Conservation (phyloP, 139 green algal species). For the Chlamydomonas asymmetrica region DNA sequence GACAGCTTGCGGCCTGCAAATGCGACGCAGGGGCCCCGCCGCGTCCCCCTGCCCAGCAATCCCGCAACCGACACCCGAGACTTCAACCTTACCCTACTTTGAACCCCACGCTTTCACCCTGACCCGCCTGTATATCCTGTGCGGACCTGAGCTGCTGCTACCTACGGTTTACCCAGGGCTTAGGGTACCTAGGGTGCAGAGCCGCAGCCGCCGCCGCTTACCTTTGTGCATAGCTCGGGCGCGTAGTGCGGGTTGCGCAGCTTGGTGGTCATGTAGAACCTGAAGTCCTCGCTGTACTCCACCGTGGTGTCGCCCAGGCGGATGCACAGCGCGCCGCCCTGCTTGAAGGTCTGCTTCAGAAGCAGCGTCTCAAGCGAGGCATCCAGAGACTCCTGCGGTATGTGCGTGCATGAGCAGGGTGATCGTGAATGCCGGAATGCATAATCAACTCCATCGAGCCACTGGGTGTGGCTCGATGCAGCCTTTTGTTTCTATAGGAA, state of each 20-base stretch:
- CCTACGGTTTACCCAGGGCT: too few species aligned
- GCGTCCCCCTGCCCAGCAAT: not conserved
- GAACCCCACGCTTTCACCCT: too few species aligned
- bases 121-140: too few species aligned
- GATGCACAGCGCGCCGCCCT: slow-evolving; percentile 68
- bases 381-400: slow-evolving; percentile 77
- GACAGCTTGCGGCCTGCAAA: too few species aligned
- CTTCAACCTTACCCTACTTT: too few species aligned
- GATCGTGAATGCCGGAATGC: too few species aligned
- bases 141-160: too few species aligned
- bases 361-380: slow-evolving; percentile 81
- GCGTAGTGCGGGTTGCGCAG: slow-evolving; percentile 86
- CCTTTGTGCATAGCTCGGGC: slow-evolving; percentile 81
- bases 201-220: not conserved
- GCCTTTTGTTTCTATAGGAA: too few species aligned
- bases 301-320: slow-evolving; percentile 75
- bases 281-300: slow-evolving; percentile 79
- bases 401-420: too few species aligned
- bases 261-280: slow-evolving; percentile 91
- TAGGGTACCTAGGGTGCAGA: not conserved
- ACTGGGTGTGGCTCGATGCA: too few species aligned
- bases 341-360: slow-evolving; percentile 74
- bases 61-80: not conserved
- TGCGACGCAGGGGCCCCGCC: too few species aligned
- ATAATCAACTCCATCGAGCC: too few species aligned